phyloP scores from a whole-genome alignment of 345 rosid genomes.

The Linum usitatissimum region DNA sequence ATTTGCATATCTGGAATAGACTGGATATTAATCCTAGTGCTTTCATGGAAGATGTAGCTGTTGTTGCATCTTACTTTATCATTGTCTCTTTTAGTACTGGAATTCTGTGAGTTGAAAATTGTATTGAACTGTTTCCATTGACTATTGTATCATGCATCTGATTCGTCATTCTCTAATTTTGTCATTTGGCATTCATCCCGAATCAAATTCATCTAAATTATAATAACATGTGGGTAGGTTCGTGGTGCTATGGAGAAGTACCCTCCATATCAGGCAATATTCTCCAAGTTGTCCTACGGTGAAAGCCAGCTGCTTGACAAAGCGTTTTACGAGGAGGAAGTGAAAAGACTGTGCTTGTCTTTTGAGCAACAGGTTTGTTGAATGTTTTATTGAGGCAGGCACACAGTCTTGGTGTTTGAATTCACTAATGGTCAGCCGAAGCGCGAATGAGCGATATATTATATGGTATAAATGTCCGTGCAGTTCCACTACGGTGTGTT shows the following conservation, averaged over 20 bases:
- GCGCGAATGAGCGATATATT: background rate
- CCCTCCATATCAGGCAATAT: slow-evolving; percentile 87
- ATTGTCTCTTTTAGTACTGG: no score
- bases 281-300: slow-evolving; percentile 78
- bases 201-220: no score
- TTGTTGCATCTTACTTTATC: no score
- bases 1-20: no score
- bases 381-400: background rate
- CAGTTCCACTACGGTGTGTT: slow-evolving; percentile 93
- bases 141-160: no score
- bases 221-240: slow-evolving; percentile 33
- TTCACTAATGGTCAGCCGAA: background rate
- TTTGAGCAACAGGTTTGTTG: slow-evolving; percentile 87
- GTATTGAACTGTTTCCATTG: no score
- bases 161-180: no score
- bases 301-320: slow-evolving; percentile 98
- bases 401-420: background rate
- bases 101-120: no score
- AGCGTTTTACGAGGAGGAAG: slow-evolving; percentile 98
- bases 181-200: no score
- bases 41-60: no score
- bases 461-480: slow-evolving; percentile 7
- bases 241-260: slow-evolving; percentile 86
- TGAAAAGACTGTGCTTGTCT: slow-evolving; percentile 91
- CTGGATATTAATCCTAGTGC: no score